phyloP scores from a whole-genome alignment of 2,329 filamentous ascomycete genomes.

The Fusarium sarcochroum region DNA sequence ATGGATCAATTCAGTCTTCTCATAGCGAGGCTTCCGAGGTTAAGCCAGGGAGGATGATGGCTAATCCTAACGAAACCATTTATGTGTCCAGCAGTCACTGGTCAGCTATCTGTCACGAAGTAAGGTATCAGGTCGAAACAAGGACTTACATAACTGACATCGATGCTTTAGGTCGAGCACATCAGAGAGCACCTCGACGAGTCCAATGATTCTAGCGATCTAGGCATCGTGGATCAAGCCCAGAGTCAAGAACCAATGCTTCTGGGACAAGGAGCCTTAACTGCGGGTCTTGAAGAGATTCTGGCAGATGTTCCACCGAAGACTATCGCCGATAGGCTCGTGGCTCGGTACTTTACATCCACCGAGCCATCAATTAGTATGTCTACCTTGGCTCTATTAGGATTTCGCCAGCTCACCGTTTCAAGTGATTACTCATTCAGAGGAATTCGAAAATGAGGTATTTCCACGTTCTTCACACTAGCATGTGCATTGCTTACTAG shows the following conservation, averaged over 20 bases:
- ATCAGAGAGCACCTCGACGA: constrained; percentile 30
- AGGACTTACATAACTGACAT: background rate
- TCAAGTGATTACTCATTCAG: constrained; percentile 33
- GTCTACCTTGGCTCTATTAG: accelerated
- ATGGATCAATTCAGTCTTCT: constrained; percentile 3
- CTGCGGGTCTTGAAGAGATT: constrained; percentile 17
- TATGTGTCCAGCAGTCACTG: constrained; percentile 43
- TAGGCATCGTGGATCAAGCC: constrained; percentile 7
- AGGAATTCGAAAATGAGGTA: constrained; percentile 40
- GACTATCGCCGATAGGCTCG: constrained; percentile 26
- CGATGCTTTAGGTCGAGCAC: constrained; percentile 19
- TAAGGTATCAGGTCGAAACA: accelerated
- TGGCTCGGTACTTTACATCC: constrained; percentile 37
- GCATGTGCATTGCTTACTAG: background rate
- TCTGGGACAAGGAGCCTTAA: constrained; percentile 5
- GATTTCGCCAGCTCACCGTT: background rate
- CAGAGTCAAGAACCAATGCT: constrained; percentile 27
- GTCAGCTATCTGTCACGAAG: constrained; percentile 38
- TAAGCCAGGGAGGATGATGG: constrained; percentile 31
- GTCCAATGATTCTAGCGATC: background rate
- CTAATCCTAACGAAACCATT: constrained; percentile 35
- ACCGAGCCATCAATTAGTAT: constrained; percentile 33
- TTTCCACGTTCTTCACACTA: accelerated
- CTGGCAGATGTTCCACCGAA: constrained; percentile 33
- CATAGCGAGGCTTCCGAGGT: constrained; percentile 3